Evolutionary conservation across 495 filamentous ascomycete genomes (phyloP), one percentile per base, ranked within the genome.

Genomic region (Lasiosphaeria hispida): DNA sequence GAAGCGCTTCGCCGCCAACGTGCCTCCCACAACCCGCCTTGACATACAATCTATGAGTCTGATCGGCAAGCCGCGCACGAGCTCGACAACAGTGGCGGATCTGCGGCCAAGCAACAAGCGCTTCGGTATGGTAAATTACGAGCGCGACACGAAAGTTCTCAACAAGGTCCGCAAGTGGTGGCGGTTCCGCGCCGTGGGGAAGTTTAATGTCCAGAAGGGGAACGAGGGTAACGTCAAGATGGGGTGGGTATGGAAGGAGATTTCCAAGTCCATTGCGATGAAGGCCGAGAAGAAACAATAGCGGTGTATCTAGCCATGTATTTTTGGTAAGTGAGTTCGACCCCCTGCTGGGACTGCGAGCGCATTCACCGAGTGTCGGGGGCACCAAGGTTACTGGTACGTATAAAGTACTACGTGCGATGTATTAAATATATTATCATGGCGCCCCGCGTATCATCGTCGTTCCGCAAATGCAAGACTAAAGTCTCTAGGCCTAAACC

Each of bases 21-120:
- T 90, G 0, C 86, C 90, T 2, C 77, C 84, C 0, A 77, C 78
- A 8, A 85, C 87, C 1, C 77, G 75, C 23, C 64, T 96, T 1
- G 84, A 87, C 33, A 72, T 95, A 40, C 87, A 81, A 14, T 92
- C 87, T 11, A 85, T 92, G 77, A 85, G 83, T 19, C 75, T 87
- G 44, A 76, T 83, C 57, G 85, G 84, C 40, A 77, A 77, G 66
- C 80, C 82, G 13, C 74, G 76, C 42, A 66, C 77, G 17, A 77
- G 66, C 55, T 69, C 66, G 10, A 69, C 84, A 58, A 72, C 62
- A 33, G 48, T 85, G 0, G 63, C 68, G 5, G 84, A 88, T 19
- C 68, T 90, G 41, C 59, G 56, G 42, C 69, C 78, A n/a, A 63
- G 61, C 6, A 55, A 43, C 7, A 13, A 48, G 35, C 60, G 75